Evolutionary conservation across 306 rosid genomes (phyloP).

Genomic region (Casuarina cunninghamiana): DNA sequence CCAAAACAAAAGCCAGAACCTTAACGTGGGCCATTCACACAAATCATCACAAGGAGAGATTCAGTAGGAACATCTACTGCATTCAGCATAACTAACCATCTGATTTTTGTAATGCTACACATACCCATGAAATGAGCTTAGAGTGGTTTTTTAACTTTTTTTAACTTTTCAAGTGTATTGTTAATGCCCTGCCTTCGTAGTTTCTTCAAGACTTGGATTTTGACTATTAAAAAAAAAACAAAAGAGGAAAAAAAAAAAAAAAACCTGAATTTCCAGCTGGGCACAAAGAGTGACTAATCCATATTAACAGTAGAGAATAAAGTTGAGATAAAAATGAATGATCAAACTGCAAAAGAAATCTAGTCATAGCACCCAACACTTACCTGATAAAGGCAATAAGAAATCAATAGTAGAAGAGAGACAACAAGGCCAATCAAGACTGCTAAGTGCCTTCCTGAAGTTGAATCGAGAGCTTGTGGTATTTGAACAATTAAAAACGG

Average conservation of each 20-base stretch:
- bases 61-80: neutral
- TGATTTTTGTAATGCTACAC: too few relatives aligned
- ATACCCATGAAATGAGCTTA: too few relatives aligned
- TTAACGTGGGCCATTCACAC: neutral
- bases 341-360: neutral
- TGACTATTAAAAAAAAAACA: too few relatives aligned
- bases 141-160: too few relatives aligned
- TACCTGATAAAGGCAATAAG: slow-evolving; percentile 90
- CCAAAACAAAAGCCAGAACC: neutral
- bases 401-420: slow-evolving; percentile 48
- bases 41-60: neutral
- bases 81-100: neutral
- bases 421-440: slow-evolving; percentile 72
- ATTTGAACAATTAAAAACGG: slow-evolving; percentile 88
- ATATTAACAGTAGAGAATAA: neutral
- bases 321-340: neutral
- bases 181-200: too few relatives aligned
- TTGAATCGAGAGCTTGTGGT: slow-evolving; percentile 73
- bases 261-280: neutral
- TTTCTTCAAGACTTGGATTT: too few relatives aligned
- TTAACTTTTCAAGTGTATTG: too few relatives aligned
- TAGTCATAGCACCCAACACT: slow-evolving; percentile 6
- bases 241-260: too few relatives aligned
- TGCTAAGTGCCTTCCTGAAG: slow-evolving; percentile 72
- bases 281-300: neutral